A percentile compares a stretch with the other conserved stretches of the same genome.
Conservation (phyloP, 1,284 basidiomycete species). For the Pseudozyma flocculosa region DNA sequence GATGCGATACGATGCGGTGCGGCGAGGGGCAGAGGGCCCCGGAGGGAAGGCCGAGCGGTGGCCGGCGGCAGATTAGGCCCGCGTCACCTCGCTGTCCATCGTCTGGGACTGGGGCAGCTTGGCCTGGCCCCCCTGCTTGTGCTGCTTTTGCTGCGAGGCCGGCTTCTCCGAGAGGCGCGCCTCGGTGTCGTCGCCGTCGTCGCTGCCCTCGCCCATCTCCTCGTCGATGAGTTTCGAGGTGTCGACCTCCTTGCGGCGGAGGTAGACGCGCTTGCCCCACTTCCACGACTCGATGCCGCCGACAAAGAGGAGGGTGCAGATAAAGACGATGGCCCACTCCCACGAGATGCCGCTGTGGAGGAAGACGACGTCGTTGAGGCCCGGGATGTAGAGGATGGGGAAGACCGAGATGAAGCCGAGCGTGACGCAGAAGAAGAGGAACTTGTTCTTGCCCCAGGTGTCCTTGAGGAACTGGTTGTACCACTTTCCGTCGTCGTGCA, state of each 20-base stretch:
- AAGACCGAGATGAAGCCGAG: slow-evolving; percentile 63
- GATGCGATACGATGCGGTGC: too few relatives aligned
- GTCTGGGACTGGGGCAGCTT: not conserved
- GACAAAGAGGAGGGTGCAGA: slow-evolving; percentile 46
- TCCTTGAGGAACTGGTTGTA: slow-evolving; percentile 49
- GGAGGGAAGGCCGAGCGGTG: too few relatives aligned
- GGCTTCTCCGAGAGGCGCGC: not conserved
- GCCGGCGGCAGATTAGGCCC: not conserved
- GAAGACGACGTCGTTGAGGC: slow-evolving; percentile 57
- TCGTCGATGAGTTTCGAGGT: slow-evolving; percentile 21
- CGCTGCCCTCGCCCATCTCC: slow-evolving; percentile 11
- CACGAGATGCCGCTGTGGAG: slow-evolving; percentile 49
- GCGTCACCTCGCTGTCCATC: not conserved
- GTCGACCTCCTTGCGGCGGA: slow-evolving; percentile 15
- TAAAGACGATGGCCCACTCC: slow-evolving; percentile 58
- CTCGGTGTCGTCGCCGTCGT: not conserved
- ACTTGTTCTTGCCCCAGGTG: slow-evolving; percentile 50
- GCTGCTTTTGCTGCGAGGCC: not conserved
- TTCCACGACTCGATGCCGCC: slow-evolving; percentile 53
- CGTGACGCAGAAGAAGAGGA: slow-evolving; percentile 51
- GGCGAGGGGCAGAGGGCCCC: too few relatives aligned
- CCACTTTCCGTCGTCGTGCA: slow-evolving; percentile 36
- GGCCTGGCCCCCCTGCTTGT: not conserved
- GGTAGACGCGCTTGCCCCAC: slow-evolving; percentile 45
- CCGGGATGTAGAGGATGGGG: slow-evolving; percentile 63